Base-by-base conservation (phyloP, 306 rosid genomes). In the Clitoria ternatea region DNA sequence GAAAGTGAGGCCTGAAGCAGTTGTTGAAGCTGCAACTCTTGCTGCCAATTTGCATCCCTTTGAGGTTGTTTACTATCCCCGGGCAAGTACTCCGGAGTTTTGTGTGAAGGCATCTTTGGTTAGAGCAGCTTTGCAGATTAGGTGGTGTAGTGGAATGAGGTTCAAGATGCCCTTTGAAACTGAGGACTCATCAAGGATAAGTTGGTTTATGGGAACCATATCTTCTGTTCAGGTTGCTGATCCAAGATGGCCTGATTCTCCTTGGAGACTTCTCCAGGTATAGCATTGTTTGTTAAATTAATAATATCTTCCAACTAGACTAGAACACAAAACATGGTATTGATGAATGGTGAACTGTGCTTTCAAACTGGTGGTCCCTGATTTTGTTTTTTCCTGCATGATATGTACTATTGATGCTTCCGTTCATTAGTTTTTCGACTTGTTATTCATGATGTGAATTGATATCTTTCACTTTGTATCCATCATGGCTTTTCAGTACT, bases 251-350 rank as follows among this genome's bases (percentile, higher is more conserved):
- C 88, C 96, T 0, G 83, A 79, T 6, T 92, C 98, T 11, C 92
- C 96, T 59, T 92, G 97, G 98, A 81, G 90, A 73, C 85, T 82
- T 80, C 98, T 92, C 30, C 90, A 86, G 98, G 98, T 89, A 86
- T 55, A 32, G 10, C 40, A 39, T 19, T 65, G 1, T 76, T 35
- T 44, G 15, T 66, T 27, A 0, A 36, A 18, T 2, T 43, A n/a
- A n/a, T 3, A n/a, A 37, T 47, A 4, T 15, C 39, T 32, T 57
- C 33, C 6, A 14, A 56, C 32, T 11, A 23, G 39, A 55, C 10
- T 22, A 29, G 27, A 71, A 57, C 35, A 20, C 20, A 37, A 61
- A 20, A 17, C 26, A 8, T 48, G n/a, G 26, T 61, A 74, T 42
- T 50, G 17, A 50, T 8, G 26, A 19, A 20, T 72, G 26, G 36